phyloP scores from a whole-genome alignment of 148 eudicot genomes.

The Pharnaceum exiguum region DNA sequence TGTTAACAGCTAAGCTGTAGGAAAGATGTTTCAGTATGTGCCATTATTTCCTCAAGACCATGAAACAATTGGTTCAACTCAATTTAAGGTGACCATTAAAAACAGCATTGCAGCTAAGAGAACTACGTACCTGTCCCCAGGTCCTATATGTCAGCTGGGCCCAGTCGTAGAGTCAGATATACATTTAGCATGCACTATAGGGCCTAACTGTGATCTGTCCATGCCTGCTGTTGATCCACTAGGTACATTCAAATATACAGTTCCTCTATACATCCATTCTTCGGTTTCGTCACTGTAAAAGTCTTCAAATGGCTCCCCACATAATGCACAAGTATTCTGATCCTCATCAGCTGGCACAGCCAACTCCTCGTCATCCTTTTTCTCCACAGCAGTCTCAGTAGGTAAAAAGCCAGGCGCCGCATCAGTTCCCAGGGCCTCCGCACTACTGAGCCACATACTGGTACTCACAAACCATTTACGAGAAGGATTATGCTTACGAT shows the following conservation, averaged over 20 bases:
- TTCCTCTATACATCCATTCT: conserved; percentile 97
- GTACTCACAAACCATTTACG: conserved; percentile 91
- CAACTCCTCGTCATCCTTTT: conserved; percentile 71
- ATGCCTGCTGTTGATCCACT: conserved; percentile 45
- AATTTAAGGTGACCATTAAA: background rate
- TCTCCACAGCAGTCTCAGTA: conserved; percentile 54
- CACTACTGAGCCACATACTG: conserved; percentile 86
- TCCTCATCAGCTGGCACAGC: conserved; percentile 94
- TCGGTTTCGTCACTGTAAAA: conserved; percentile 88
- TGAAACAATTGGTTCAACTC: background rate
- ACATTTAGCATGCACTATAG: conserved; percentile 95
- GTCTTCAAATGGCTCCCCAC: conserved; percentile 89
- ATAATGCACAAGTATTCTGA: conserved; percentile 75
- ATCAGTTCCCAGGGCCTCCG: conserved; percentile 83
- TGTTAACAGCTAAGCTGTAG: too few species aligned
- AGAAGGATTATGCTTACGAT: conserved; percentile 85
- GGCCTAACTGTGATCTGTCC: conserved; percentile 81
- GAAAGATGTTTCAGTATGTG: too few species aligned
- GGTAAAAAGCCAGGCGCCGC: conserved; percentile 77
- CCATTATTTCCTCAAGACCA: too few species aligned
- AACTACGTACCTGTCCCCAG: conserved; percentile 45
- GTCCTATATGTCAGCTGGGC: conserved; percentile 35
- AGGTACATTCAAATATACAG: conserved; percentile 82
- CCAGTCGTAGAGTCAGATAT: conserved; percentile 52
- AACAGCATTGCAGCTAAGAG: background rate